phyloP scores from a whole-genome alignment of 768 basidiomycete species.

The Podaxis mareebaensis region DNA sequence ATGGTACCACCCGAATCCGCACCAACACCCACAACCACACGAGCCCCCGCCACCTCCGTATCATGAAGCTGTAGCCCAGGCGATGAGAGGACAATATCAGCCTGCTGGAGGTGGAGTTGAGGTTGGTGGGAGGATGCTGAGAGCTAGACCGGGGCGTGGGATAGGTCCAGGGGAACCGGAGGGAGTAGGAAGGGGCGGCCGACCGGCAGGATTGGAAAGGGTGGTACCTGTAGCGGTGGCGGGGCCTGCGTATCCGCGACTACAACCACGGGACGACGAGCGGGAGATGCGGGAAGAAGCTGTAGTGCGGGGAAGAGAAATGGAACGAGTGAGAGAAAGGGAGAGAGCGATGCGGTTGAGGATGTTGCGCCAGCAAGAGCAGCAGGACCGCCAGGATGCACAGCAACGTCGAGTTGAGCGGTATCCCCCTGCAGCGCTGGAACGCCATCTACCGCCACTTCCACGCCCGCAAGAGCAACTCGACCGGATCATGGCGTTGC shows the following conservation, averaged over 20 bases:
- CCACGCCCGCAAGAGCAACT: no score
- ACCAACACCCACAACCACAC: background rate
- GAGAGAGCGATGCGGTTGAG: background rate
- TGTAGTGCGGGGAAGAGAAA: background rate
- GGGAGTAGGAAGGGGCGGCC: background rate
- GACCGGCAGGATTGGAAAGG: background rate
- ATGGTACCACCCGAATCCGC: background rate
- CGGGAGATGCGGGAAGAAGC: background rate
- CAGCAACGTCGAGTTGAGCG: background rate
- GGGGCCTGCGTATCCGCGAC: background rate
- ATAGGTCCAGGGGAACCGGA: background rate
- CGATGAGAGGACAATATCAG: constrained; percentile 7
- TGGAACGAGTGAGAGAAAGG: background rate
- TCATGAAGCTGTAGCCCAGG: constrained; percentile 1
- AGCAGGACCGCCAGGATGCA: background rate
- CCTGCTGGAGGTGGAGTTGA: constrained; percentile 3
- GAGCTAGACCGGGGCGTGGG: background rate
- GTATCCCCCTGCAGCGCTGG: background rate
- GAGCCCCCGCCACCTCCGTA: background rate
- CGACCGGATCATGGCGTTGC: background rate
- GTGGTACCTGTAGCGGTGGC: background rate
- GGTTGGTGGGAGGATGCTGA: constrained; percentile 5
- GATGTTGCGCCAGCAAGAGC: background rate
- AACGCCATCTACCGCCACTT: background rate
- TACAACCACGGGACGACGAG: background rate